These are phyloP conservation scores for Aspergillus olivimuriae DNA, from an alignment of 495 filamentous ascomycete species.

Conservation along the genomic window DNA sequence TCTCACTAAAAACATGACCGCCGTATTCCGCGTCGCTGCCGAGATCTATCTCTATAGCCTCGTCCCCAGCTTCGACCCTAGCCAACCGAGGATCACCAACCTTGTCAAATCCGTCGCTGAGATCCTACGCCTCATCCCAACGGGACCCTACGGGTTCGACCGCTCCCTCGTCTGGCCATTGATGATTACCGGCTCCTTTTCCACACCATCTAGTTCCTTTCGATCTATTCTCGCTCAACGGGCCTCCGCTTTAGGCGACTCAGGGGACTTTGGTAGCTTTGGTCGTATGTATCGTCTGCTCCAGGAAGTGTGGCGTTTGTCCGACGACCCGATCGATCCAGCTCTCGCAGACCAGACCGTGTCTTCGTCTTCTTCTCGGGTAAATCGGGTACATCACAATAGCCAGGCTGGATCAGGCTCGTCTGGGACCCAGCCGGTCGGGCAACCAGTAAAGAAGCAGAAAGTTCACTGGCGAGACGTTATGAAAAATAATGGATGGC, in stretches of 20 bases:
- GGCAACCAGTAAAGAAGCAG: conserved; percentile 29
- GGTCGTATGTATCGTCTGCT: conserved; percentile 73
- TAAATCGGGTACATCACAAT: background rate
- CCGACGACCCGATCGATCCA: conserved; percentile 40
- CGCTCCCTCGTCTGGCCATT: conserved; percentile 88
- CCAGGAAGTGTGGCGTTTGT: conserved; percentile 71
- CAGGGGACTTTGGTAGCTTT: conserved; percentile 75
- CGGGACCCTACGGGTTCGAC: conserved; percentile 79
- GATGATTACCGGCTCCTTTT: conserved; percentile 72
- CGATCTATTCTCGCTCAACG: conserved; percentile 69
- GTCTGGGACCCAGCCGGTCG: background rate
- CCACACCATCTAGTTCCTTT: conserved; percentile 61
- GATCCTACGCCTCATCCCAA: conserved; percentile 68
- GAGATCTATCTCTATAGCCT: conserved; percentile 91
- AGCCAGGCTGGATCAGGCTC: background rate
- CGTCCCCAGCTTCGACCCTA: conserved; percentile 71
- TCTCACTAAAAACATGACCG: conserved; percentile 75
- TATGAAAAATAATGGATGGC: conserved; percentile 83
- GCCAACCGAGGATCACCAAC: conserved; percentile 56
- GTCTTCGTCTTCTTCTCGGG: background rate
- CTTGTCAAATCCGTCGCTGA: conserved; percentile 64
- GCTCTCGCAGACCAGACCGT: conserved; percentile 17
- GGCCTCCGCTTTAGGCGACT: conserved; percentile 60
- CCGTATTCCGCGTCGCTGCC: conserved; percentile 82
- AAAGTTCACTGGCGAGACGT: conserved; percentile 86